phyloP scores from a whole-genome alignment of 2,329 filamentous ascomycete species.

The Talaromyces sp. region DNA sequence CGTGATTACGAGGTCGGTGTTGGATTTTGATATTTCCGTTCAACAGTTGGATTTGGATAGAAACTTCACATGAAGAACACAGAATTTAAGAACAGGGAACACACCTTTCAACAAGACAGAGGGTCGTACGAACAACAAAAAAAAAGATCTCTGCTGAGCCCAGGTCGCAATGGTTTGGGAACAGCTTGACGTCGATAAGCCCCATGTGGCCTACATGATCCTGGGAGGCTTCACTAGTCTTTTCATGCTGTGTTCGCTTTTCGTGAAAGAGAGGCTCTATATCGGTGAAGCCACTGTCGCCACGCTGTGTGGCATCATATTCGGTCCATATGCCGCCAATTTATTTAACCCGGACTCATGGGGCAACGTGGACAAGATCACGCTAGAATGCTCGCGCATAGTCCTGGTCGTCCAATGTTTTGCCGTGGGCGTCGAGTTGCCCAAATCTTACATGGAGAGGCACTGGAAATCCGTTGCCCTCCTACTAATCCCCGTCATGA shows the following conservation, averaged over 20 bases:
- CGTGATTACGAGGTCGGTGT: constrained; percentile 6
- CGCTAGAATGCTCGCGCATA: constrained; percentile 66
- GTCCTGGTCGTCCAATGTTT: constrained; percentile 71
- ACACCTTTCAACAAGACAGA: not conserved
- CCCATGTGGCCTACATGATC: constrained; percentile 98
- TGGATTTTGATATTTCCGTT: constrained; percentile 6
- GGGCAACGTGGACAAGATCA: constrained; percentile 65
- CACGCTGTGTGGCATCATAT: constrained; percentile 67
- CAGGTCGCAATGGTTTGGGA: constrained; percentile 45
- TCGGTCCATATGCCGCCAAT: constrained; percentile 63
- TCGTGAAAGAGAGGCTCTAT: constrained; percentile 98
- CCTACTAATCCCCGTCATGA: constrained; percentile 93
- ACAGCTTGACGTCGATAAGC: constrained; percentile 69
- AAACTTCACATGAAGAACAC: constrained; percentile 3
- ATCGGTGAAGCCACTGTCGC: constrained; percentile 96
- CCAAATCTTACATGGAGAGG: constrained; percentile 82
- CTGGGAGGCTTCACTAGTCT: constrained; percentile 94
- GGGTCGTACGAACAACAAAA: not conserved
- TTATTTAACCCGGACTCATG: constrained; percentile 58
- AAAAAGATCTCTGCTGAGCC: not conserved
- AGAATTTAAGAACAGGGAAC: not conserved
- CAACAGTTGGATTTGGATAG: constrained; percentile 1
- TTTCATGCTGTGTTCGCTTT: constrained; percentile 96
- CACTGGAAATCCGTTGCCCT: constrained; percentile 93
- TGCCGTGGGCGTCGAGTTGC: constrained; percentile 67